A percentile compares a stretch with the other conserved stretches of the same genome.
Conservation (phyloP, 1,284 basidiomycete genomes). For the Rhizopogon parksii region DNA sequence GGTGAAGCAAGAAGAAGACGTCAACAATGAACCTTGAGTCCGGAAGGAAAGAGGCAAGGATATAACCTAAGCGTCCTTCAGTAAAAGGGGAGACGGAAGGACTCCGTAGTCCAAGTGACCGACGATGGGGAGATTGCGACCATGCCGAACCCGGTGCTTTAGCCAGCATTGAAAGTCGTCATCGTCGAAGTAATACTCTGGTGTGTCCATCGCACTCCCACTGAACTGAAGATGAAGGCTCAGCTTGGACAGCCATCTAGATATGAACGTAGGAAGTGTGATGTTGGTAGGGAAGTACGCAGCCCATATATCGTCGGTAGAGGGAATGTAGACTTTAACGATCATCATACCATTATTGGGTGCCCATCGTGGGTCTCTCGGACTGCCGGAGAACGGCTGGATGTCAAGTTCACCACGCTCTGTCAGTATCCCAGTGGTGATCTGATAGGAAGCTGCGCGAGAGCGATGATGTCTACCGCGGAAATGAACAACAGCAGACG, state of each 20-base stretch:
- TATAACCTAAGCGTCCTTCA: background rate
- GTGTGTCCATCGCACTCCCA: slow-evolving; percentile 26
- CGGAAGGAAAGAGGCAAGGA: background rate
- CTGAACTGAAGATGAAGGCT: slow-evolving; percentile 31
- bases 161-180: slow-evolving; percentile 24
- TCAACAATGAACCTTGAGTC: background rate
- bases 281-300: slow-evolving; percentile 30
- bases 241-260: slow-evolving; percentile 30
- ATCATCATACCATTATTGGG: slow-evolving; percentile 30
- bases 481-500: background rate
- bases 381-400: background rate
- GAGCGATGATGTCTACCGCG: background rate
- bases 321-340: slow-evolving; percentile 36
- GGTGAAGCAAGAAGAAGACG: background rate
- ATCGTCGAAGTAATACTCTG: slow-evolving; percentile 23
- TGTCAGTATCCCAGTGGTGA: background rate
- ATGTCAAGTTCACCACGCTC: background rate
- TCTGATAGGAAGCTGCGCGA: background rate
- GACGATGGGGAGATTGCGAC: slow-evolving; percentile 26
- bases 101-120: slow-evolving; percentile 12
- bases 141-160: slow-evolving; percentile 20
- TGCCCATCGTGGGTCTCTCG: slow-evolving; percentile 23
- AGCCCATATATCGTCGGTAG: slow-evolving; percentile 36
- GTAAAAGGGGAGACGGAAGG: too few relatives aligned
- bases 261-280: slow-evolving; percentile 26